A percentile compares a stretch with the other conserved stretches of the same genome.
Evolutionary conservation across 1,139 yeast genomes (phyloP).

Genomic region (Nematodospora anomalae): DNA sequence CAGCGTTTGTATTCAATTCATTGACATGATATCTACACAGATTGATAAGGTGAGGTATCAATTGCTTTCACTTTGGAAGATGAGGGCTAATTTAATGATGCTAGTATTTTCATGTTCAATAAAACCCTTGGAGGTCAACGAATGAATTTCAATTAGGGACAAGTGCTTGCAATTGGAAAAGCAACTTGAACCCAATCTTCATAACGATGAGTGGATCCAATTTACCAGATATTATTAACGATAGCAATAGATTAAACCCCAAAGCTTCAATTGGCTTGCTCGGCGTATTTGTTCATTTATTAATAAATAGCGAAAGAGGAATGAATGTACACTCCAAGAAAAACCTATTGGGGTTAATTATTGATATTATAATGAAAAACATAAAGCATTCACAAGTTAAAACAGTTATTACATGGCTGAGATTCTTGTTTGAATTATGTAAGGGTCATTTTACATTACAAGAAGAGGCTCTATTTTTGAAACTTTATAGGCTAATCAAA

Average conservation of each 20-base stretch:
- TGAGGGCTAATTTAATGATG: constrained; percentile 11
- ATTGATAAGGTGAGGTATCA: constrained; percentile 5
- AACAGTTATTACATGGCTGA: constrained; percentile 9
- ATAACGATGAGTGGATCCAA: constrained; percentile 10
- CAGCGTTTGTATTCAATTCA: constrained; percentile 9
- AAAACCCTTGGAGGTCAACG: constrained; percentile 1
- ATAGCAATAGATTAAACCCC: constrained; percentile 6
- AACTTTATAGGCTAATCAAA: constrained; percentile 9
- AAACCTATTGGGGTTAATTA: constrained; percentile 5
- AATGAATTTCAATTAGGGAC: constrained; percentile 12
- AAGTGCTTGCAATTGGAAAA: constrained; percentile 10
- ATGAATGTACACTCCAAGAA: constrained; percentile 4
- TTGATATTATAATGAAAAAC: constrained; percentile 3
- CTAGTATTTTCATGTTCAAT: constrained; percentile 6
- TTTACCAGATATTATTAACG: constrained; percentile 7
- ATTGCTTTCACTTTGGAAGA: constrained; percentile 12
- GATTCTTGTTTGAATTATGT: constrained; percentile 6
- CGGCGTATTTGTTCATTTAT: constrained; percentile 8
- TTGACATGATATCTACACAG: constrained; percentile 8
- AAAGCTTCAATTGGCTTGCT: constrained; percentile 7
- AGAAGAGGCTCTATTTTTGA: constrained; percentile 4
- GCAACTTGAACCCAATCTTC: constrained; percentile 1
- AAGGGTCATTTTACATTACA: constrained; percentile 3
- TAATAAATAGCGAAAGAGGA: constrained; percentile 2
- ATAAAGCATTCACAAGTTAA: constrained; percentile 5